Base-by-base conservation (phyloP, 768 basidiomycete species). In the Lentinula boryana region DNA sequence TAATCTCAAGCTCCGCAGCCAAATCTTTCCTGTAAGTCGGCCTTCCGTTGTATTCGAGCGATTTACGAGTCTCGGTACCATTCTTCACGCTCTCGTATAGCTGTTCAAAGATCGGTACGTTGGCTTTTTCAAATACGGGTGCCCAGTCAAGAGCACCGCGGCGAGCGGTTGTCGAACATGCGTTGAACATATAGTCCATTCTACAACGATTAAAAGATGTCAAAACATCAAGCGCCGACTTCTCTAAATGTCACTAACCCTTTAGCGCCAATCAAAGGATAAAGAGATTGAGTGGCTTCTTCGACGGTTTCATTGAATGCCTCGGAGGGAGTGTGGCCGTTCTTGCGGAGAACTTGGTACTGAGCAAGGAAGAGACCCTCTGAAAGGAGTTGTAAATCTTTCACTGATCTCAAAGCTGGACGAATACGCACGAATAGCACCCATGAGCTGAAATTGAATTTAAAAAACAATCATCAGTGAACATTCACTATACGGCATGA, bases 241-340 rank as follows among this genome's bases (percentile, higher is more conserved):
- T 38, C 10, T 18, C 21, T 48, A 8, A 13, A 48, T 48, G 21
- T 48, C 9, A 71, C 86, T 59, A 73, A 91, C 89, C 94, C 95
- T 73, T 97, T 90, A 70, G 89, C 84, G 66, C 96, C 97, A 69
- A 99, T 94, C 74, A 99, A 76, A 62, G 97, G 97, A 82, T 93
- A 98, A 64, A 99, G 86, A 41, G 94, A 96, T 72, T 99, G 95
- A 46, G 96, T 98, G n/a, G 97, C 97, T 79, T 98, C 97, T 77
- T 98, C 97, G 63, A 98, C 97, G 62, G 97, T 98, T 82, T 99
- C 97, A 76, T 99, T 98, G 87, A 99, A 98, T 53, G 95, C 95
- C 74, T 99, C 97, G 46, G 96, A 98, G 58, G 97, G 97, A 4
- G 86, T 80, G 84, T 99, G 97, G 60, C 95, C 95, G 72, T 96